A percentile compares a stretch with the other conserved stretches of the same genome.
Conservation (phyloP, 1,139 yeast species). For the Scheffersomyces illinoinensis region DNA sequence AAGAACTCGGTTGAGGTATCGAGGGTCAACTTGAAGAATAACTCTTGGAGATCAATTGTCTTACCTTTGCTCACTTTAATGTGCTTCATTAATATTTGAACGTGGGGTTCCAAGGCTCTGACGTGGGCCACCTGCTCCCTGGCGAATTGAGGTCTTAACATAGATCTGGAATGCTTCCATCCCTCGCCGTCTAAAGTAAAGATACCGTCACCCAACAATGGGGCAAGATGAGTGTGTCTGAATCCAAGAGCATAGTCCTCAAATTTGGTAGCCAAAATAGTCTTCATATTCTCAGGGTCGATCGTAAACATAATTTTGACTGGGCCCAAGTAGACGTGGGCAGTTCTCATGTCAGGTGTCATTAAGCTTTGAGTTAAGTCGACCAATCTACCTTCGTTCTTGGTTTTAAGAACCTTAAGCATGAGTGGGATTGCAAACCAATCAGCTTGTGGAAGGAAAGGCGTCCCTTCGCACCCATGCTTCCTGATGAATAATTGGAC, state of each 20-base stretch:
- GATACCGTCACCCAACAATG: slow-evolving; percentile 27
- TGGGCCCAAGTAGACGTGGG: slow-evolving; percentile 10
- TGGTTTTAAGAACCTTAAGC: slow-evolving; percentile 8
- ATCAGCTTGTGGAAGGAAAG: slow-evolving; percentile 6
- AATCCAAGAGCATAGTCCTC: slow-evolving; percentile 26
- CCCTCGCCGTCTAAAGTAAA: slow-evolving; percentile 28
- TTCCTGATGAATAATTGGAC: slow-evolving; percentile 13
- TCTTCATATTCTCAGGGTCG: slow-evolving; percentile 26
- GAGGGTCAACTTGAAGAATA: slow-evolving; percentile 52
- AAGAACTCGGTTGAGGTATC: slow-evolving; percentile 62
- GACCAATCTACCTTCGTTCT: slow-evolving; percentile 12
- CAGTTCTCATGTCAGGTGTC: slow-evolving; percentile 4
- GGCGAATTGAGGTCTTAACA: slow-evolving; percentile 31
- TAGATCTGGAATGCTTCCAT: slow-evolving; percentile 28
- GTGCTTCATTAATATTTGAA: slow-evolving; percentile 19
- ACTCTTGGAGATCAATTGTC: slow-evolving; percentile 47
- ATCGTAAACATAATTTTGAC: slow-evolving; percentile 15
- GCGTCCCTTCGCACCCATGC: slow-evolving; percentile 22
- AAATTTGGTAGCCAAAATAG: slow-evolving; percentile 27
- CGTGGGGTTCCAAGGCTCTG: slow-evolving; percentile 24
- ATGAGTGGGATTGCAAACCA: slow-evolving; percentile 8
- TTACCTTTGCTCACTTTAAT: slow-evolving; percentile 13
- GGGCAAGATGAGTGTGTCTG: slow-evolving; percentile 21
- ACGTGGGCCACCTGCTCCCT: slow-evolving; percentile 30
- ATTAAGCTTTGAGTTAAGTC: slow-evolving; percentile 8